Conservation (phyloP, 2,329 filamentous ascomycete genomes). For the Curvularia lunata region DNA sequence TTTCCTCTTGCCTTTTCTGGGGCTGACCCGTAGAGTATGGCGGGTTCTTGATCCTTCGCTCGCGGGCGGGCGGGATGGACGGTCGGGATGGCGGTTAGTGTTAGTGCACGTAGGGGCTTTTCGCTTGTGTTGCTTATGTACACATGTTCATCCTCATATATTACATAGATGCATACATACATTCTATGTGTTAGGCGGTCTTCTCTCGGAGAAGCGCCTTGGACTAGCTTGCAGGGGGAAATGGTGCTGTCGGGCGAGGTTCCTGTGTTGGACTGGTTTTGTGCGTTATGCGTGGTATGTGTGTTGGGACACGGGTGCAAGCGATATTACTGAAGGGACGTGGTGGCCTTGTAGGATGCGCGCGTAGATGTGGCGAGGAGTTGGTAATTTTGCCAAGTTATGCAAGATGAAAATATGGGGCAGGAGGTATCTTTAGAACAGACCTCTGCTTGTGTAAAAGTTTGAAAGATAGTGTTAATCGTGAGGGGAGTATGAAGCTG, state of each 20-base stretch:
- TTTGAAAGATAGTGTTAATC: neutral
- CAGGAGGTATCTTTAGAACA: neutral
- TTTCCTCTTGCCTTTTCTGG: neutral
- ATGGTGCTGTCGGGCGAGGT: neutral
- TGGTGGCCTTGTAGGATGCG: neutral
- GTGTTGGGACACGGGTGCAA: neutral
- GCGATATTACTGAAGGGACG: neutral
- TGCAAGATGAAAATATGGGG: neutral
- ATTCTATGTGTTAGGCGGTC: neutral
- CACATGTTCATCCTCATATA: neutral
- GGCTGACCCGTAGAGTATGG: neutral
- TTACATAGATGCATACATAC: neutral
- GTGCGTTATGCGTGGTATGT: neutral
- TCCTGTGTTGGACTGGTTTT: neutral
- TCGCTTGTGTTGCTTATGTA: too few relatives aligned
- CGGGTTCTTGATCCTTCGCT: too few relatives aligned
- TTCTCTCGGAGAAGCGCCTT: neutral
- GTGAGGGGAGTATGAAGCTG: neutral
- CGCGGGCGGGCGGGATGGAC: too few relatives aligned
- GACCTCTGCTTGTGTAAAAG: neutral
- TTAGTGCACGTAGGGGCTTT: too few relatives aligned
- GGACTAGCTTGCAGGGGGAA: neutral
- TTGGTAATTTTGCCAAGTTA: neutral
- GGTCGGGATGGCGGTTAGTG: too few relatives aligned
- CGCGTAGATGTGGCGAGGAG: neutral